phyloP scores from a whole-genome alignment of 768 basidiomycete genomes.

The Erythrobasidium yunnanense region DNA sequence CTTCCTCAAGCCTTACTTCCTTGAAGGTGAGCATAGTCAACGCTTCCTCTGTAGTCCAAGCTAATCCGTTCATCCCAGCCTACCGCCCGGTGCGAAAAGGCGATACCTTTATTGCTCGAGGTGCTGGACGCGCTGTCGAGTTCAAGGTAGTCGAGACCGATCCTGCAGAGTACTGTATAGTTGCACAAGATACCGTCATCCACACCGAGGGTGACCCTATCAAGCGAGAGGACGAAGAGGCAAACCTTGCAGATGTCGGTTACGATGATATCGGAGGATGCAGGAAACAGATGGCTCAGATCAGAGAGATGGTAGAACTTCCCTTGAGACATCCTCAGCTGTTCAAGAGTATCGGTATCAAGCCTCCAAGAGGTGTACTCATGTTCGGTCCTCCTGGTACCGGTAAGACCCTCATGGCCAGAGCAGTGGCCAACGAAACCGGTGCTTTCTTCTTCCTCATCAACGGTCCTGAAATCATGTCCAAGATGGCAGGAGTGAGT shows the following conservation, averaged over 20 bases:
- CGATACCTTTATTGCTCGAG: conserved; percentile 97
- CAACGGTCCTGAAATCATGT: conserved; percentile 99
- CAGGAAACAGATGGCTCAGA: conserved; percentile 98
- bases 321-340: conserved; percentile 96
- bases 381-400: conserved; percentile 98
- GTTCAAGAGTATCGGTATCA: conserved; percentile 99
- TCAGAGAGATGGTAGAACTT: conserved; percentile 95
- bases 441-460: conserved; percentile 99
- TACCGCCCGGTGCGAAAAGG: conserved; percentile 93
- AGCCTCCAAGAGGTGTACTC: conserved; percentile 95
- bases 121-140: conserved; percentile 95
- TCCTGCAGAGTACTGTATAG: conserved; percentile 95
- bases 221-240: conserved; percentile 97
- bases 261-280: conserved; percentile 99
- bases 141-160: conserved; percentile 99
- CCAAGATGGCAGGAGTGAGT: conserved; percentile 82
- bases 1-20: conserved; percentile 95
- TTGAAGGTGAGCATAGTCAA: conserved; percentile 51
- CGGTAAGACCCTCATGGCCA: conserved; percentile 98
- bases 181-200: conserved; percentile 97
- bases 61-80: conserved; percentile 41
- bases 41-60: conserved; percentile 45
- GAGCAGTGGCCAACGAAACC: conserved; percentile 98
- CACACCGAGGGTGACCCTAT: conserved; percentile 97
- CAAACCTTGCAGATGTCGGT: conserved; percentile 88